Conservation (phyloP, 1,284 basidiomycete genomes). For the Puccinia novopanici region DNA sequence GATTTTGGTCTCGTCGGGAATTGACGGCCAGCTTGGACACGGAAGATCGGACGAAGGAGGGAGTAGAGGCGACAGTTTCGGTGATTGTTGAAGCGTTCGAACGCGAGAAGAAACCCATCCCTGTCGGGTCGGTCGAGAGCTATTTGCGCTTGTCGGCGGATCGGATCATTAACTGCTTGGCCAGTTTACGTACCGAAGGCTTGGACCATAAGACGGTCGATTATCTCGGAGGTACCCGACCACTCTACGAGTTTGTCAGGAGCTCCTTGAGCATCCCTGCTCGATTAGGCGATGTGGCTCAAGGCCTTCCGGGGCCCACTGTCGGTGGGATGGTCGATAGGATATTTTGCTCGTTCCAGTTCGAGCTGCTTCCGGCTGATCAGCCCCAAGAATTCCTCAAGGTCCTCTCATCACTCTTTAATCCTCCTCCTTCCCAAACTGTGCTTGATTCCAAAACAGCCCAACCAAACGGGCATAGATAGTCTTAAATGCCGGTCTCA, state of each 20-base stretch:
- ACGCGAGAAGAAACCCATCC: neutral
- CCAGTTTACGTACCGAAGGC: neutral
- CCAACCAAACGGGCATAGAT: too few species aligned
- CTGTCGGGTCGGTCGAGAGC: neutral
- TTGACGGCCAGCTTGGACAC: constrained; percentile 30
- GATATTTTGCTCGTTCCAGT: constrained; percentile 17
- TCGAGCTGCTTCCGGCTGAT: neutral
- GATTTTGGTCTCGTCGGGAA: constrained; percentile 8
- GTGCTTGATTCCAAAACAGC: too few species aligned
- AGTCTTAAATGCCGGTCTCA: too few species aligned
- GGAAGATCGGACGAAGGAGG: neutral
- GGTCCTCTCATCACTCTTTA: neutral
- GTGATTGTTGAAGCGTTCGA: neutral
- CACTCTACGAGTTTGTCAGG: constrained; percentile 28
- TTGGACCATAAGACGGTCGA: neutral
- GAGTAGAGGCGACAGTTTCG: neutral
- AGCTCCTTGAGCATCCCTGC: neutral
- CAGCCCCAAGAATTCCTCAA: neutral
- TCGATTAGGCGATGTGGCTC: constrained; percentile 14
- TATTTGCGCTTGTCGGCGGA: neutral
- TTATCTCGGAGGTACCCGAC: constrained; percentile 3
- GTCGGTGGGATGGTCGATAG: constrained; percentile 21
- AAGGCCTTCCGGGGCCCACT: neutral
- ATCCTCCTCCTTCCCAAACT: neutral
- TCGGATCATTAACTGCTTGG: neutral